Evolutionary conservation across 2,329 filamentous ascomycete genomes (phyloP), one percentile per base, ranked within the genome.

Genomic region (Paramyrothecium sp.): DNA sequence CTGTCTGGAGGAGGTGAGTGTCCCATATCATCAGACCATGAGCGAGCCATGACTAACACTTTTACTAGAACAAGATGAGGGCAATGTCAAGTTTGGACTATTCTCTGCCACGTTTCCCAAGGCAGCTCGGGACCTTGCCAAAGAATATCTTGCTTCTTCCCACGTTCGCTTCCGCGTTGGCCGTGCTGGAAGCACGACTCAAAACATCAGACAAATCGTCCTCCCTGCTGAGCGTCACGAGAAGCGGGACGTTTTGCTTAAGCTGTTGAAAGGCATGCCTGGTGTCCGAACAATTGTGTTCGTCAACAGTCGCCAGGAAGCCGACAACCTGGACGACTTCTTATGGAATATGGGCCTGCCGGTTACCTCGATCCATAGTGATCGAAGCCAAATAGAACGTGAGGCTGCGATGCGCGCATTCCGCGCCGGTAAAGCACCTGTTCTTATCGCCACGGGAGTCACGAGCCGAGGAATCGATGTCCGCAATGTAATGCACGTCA

Each of bases 51-150:
- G 30, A 58, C 67, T 75, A 61, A 73, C 58, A 47, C 56, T 79
- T 77, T 13, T 33, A 38, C 12, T 22, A 97, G 81, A 86, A 73
- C 77, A 96, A 63, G 86, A 97, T 60, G 86, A 90, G 56, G 92
- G 82, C 3, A 83, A 84, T 60, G 75, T 88, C 65, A 84, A 81
- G 56, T 88, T 87, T 71, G 81, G 96, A 74, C 89, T 99, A 78
- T 98, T 98, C 72, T 97, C 92, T 0, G 95, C 95, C 1, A 98
- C 95, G 0, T 98, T 99, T 73, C 91, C 93, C 46, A 92, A 90
- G 76, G 78, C 78, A 0, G 86, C 91, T 61, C 91, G 92, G 30
- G 81, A 89, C 22, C 76, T 98, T 16, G 94, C 93, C 12, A 87
- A 85, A 58, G 81, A 89, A 26, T 90, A 93, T 67, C 84, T 99